Evolutionary conservation across 441 rosid genomes (phyloP).

Genomic region (Pelargonium exstipulatum): DNA sequence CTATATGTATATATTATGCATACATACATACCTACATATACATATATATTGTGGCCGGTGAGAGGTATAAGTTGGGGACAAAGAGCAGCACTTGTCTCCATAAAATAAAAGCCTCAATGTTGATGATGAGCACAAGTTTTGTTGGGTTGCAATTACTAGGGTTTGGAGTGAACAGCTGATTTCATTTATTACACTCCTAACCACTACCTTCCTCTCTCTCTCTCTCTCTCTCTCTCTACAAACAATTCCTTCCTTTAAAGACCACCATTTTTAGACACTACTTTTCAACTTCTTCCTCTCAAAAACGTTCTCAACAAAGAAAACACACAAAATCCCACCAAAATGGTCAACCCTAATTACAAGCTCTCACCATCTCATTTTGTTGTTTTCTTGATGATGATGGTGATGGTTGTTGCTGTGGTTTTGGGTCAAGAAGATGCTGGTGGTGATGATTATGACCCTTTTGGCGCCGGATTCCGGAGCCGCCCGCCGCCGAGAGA

Average conservation of each 20-base stretch:
- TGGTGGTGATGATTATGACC: slow-evolving; percentile 7
- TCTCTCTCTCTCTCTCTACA: too few species aligned
- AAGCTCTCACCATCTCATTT: neutral
- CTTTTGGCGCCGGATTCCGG: slow-evolving; percentile 23
- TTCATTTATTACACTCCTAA: slow-evolving; percentile 42
- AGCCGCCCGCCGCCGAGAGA: slow-evolving; percentile 20
- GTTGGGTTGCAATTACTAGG: too few species aligned
- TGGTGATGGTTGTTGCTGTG: slow-evolving; percentile 5
- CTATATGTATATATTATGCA: too few species aligned
- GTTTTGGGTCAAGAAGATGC: slow-evolving; percentile 31
- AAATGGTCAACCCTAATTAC: too few species aligned
- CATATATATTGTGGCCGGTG: too few species aligned
- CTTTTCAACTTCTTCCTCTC: slow-evolving; percentile 12
- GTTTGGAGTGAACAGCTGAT: slow-evolving; percentile 34
- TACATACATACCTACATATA: too few species aligned
- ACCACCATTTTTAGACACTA: too few species aligned
- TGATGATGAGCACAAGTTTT: too few species aligned
- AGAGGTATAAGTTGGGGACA: too few species aligned
- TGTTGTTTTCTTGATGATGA: slow-evolving; percentile 15
- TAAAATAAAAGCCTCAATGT: too few species aligned
- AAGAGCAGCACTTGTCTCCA: too few species aligned
- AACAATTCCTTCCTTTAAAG: too few species aligned
- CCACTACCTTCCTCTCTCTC: slow-evolving; percentile 24
- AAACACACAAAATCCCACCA: neutral
- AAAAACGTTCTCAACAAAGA: slow-evolving; percentile 14